Conservation (phyloP, 2,329 filamentous ascomycete species). For the Diplodia corticola region DNA sequence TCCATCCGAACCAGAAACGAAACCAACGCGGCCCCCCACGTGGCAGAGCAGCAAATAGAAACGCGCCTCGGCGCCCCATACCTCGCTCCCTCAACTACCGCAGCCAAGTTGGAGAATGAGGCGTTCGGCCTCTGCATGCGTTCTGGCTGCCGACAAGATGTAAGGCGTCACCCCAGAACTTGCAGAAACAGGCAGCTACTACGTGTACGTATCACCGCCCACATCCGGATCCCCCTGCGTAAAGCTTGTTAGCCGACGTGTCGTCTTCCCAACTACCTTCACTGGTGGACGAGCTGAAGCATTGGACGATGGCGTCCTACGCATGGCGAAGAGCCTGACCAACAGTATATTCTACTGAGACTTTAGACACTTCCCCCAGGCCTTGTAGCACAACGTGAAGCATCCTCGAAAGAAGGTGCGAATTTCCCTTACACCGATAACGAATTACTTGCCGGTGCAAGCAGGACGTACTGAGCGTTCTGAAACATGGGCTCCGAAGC, state of each 20-base stretch:
- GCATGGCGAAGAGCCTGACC: too few relatives aligned
- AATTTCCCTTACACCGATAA: background rate
- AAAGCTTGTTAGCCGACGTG: background rate
- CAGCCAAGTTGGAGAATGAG: background rate
- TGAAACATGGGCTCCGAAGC: too few relatives aligned
- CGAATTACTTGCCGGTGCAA: background rate
- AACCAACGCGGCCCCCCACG: background rate
- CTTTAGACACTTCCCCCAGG: background rate
- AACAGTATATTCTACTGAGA: background rate
- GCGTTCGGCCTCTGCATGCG: background rate
- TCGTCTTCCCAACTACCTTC: too few relatives aligned
- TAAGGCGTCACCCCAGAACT: background rate
- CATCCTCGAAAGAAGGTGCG: background rate
- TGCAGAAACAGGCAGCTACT: background rate
- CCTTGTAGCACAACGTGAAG: background rate
- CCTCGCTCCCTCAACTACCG: background rate
- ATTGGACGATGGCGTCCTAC: too few relatives aligned
- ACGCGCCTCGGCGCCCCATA: background rate
- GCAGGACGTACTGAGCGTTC: background rate
- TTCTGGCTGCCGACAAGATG: background rate
- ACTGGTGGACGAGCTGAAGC: too few relatives aligned
- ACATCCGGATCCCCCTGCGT: background rate
- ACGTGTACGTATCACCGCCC: background rate
- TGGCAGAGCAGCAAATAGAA: background rate
- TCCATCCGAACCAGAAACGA: background rate